Conservation (phyloP, 345 rosid species). For the Citrus mangshanensis region DNA sequence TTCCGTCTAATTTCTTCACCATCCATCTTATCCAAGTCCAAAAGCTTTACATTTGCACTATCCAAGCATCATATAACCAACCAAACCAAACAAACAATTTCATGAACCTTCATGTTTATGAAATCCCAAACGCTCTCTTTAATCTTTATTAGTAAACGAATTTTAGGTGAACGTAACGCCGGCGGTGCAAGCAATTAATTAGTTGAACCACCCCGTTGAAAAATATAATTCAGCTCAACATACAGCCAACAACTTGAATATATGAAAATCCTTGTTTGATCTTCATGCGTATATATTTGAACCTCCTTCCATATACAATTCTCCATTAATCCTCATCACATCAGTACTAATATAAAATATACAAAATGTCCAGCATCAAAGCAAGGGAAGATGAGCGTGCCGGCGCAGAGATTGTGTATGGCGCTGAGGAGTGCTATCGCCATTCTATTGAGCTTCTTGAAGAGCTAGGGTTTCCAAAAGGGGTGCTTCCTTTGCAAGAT, state of each 20-base stretch:
- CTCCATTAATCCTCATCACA: neutral
- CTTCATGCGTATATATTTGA: neutral
- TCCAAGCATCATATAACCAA: no score
- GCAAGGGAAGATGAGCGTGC: slow-evolving; percentile 39
- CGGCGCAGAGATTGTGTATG: slow-evolving; percentile 75
- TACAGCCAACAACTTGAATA: neutral
- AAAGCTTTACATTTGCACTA: no score
- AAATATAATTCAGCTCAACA: slow-evolving; percentile 16
- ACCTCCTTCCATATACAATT: neutral
- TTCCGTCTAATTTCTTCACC: no score
- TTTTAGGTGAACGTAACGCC: no score
- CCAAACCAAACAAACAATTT: no score
- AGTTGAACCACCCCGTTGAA: slow-evolving; percentile 7
- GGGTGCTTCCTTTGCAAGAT: slow-evolving; percentile 79
- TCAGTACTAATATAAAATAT: no score
- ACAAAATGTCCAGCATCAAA: slow-evolving; percentile 34
- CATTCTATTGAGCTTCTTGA: slow-evolving; percentile 67
- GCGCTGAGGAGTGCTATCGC: slow-evolving; percentile 60
- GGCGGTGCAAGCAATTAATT: neutral
- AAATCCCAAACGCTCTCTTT: no score
- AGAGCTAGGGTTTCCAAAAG: slow-evolving; percentile 88
- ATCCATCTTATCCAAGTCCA: no score
- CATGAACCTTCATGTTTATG: no score
- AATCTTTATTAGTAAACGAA: no score
- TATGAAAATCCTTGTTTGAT: neutral